A percentile compares a stretch with the other conserved stretches of the same genome.
Evolutionary conservation across 2,329 filamentous ascomycete species (phyloP).

Genomic region (Diplocarpon rosae): DNA sequence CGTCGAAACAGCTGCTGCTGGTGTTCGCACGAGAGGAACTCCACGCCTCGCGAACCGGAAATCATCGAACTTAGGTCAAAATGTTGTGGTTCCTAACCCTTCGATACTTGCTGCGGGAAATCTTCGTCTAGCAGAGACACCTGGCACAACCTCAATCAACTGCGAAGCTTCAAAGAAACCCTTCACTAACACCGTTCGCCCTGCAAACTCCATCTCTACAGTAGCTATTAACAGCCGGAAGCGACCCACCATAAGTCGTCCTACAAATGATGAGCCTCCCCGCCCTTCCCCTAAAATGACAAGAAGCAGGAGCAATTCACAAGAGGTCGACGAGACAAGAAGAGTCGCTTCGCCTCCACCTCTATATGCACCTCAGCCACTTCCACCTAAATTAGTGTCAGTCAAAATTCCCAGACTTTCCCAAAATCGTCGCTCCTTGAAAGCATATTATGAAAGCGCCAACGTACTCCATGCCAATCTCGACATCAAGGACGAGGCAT

Average conservation of each 20-base stretch:
- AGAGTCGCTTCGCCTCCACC: too few relatives aligned
- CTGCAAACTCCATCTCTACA: background rate
- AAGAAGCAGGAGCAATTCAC: background rate
- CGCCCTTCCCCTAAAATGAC: background rate
- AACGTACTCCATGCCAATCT: background rate
- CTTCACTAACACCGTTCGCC: background rate
- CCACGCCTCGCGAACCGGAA: background rate
- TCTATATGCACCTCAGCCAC: background rate
- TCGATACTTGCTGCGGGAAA: background rate
- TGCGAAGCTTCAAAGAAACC: background rate
- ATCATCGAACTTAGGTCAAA: background rate
- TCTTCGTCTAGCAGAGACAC: background rate
- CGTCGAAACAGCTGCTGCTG: background rate
- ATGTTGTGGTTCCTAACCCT: background rate
- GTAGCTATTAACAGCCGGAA: background rate
- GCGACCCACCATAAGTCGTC: background rate
- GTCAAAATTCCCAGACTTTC: slow-evolving; percentile 1
- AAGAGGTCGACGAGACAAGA: background rate
- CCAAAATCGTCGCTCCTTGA: slow-evolving; percentile 4
- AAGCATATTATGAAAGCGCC: slow-evolving; percentile 3
- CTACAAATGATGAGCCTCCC: background rate
- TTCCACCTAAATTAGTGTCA: background rate
- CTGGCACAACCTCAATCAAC: background rate
- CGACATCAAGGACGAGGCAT: background rate
- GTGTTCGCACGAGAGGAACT: background rate